Evolutionary conservation across 163 green algal genomes (phyloP).

Genomic region (Prototheca stagnorum): DNA sequence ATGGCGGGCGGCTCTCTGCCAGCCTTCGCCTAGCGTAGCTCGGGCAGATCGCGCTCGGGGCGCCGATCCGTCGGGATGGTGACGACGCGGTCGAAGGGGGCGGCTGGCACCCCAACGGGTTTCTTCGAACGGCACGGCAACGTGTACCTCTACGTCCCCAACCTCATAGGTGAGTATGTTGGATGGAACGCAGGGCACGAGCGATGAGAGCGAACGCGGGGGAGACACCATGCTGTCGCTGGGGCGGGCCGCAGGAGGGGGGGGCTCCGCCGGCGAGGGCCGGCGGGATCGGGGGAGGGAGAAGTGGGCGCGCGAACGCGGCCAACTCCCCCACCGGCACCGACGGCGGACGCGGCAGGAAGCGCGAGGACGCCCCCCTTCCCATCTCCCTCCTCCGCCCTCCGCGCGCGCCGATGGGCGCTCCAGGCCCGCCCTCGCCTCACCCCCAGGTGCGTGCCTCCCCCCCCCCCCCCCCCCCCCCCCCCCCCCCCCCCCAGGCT

Average conservation of each 20-base stretch:
- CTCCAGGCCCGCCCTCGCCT: too few species aligned
- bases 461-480: background rate
- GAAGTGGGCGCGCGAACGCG: background rate
- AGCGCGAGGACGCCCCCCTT: background rate
- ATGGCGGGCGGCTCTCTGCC: too few species aligned
- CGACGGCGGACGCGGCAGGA: background rate
- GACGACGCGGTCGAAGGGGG: too few species aligned
- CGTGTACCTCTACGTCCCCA: constrained; percentile 67
- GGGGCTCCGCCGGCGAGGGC: background rate
- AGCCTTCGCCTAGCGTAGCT: too few species aligned
- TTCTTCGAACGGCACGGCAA: constrained; percentile 47
- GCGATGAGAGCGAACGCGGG: too few species aligned
- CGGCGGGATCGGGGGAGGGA: background rate
- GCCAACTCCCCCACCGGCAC: background rate
- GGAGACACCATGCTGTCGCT: too few species aligned
- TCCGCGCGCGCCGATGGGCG: too few species aligned
- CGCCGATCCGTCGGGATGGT: too few species aligned
- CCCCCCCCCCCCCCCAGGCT: constrained; percentile 34
- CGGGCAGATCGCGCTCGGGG: too few species aligned
- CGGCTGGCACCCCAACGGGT: too few species aligned
- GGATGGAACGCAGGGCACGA: too few species aligned
- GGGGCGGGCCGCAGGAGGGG: background rate
- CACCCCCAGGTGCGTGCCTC: too few species aligned
- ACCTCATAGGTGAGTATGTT: constrained; percentile 67
- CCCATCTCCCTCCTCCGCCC: background rate